Base-by-base conservation (phyloP, 352 stramenopile species). In the Phytopythium chamaehyphon region DNA sequence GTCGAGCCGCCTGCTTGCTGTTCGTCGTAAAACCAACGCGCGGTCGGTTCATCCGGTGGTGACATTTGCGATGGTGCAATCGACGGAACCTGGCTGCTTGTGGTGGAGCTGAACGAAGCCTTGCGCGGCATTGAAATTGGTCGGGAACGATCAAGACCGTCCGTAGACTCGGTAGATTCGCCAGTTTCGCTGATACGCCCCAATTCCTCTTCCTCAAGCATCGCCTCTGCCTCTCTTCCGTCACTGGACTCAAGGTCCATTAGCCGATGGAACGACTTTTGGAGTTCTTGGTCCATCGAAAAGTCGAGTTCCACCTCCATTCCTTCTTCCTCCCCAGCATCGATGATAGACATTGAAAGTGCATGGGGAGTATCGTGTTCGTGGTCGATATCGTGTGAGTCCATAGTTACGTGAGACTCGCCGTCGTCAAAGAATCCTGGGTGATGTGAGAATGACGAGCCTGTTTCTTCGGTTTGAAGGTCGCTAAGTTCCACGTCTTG, bases 261-360 rank as follows among this genome's bases (percentile, higher is more conserved):
- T n/a, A 95, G 42, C 2, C 53, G 72, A 24, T 92, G 73, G 43
- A 95, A 86, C 35, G 72, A 71, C 0, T 68, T 76, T 61, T 91
- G 83, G 43, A 95, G 70, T 31, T 93, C 82, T 3, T 57, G 55
- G 46, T 93, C 82, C 16, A 93, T 61, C 11, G 61, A 52, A 54
- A 95, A 92, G n/a, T 93, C 85, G 3, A 95, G 61, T 54, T 93
- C 78, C 19, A 95, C 67, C 53, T 95, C 85, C 15, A 80, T 88
- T 14, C 70, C 76, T 59, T 88, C 61, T 23, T 88, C 77, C 23
- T 77, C 77, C 15, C 76, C 81, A 15, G 63, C 71, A 40, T 83
- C 74, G 50, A 92, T 78, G 56, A 94, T 84, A 10, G 83, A 94
- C 81, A 94, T 90, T 0, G 81, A 92, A 60, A 93, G 61, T 0